Base-by-base conservation (phyloP, 1,139 yeast species). In the Blastobotrys indianensis region DNA sequence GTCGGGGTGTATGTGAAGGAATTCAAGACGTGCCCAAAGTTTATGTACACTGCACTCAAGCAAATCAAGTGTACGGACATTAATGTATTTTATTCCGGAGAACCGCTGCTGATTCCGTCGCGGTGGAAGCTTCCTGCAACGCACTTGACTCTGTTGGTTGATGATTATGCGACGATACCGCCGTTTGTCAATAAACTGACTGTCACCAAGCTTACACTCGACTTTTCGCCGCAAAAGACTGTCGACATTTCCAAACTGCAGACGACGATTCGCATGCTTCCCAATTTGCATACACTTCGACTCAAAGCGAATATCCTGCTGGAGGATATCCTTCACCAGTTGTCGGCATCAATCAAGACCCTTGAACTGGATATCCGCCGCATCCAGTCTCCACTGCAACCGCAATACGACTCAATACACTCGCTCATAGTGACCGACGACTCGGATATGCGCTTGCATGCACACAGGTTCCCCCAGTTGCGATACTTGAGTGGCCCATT, bases 81-180 rank as follows among this genome's bases (percentile, higher is more conserved):
- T 11, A 36, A 41, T 31, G 40, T 36, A 13, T 36, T 17, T 30
- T 36, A 35, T 2, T 15, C 31, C 2, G 45, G 45, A 8, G 40
- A 32, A 17, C 45, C 36, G 32, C 36, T 41, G 5, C 45, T 40
- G 2, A 41, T 41, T 12, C 39, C 40, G 7, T 41, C 45, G 13
- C 35, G 45, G 7, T 30, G 16, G 17, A 41, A 36, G 16, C 16
- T 41, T 12, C 30, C 23, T 28, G 45, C 40, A 2, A 36, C 45
- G 3, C 45, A 41, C 23, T 23, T 41, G 23, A 41, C 45, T 2
- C 35, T 41, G 20, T 5, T 12, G 13, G 39, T 41, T 29, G 40
- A 41, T 3, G 34, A 41, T 13, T 41, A 41, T 15, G 45, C 45
- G 31, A 36, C 25, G 37, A 28, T 41, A 10, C 45, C 45, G 20